Conservation (phyloP, 805 yeast species). For the Candida gorgasii region DNA sequence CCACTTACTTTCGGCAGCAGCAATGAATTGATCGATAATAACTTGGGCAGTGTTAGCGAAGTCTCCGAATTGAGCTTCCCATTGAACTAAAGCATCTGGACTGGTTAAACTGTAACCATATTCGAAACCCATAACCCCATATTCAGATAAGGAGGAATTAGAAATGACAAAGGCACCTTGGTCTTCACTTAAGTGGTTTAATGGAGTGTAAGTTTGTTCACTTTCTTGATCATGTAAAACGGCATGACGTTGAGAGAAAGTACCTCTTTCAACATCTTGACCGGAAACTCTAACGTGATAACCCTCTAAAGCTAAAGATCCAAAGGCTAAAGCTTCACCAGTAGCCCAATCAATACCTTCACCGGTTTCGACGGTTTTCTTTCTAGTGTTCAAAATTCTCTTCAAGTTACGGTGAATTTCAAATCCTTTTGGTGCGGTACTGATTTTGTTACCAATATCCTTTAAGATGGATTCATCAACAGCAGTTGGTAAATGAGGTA, state of each 20-base stretch:
- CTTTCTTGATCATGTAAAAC: slow-evolving; percentile 94
- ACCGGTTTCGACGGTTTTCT: slow-evolving; percentile 84
- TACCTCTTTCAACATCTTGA: slow-evolving; percentile 99
- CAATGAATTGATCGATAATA: slow-evolving; percentile 91
- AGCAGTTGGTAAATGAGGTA: slow-evolving; percentile 96
- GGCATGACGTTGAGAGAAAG: slow-evolving; percentile 99
- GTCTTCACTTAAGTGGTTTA: slow-evolving; percentile 71
- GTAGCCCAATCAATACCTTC: slow-evolving; percentile 99
- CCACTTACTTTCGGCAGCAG: slow-evolving; percentile 98
- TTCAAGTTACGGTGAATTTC: slow-evolving; percentile 93
- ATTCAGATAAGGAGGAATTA: slow-evolving; percentile 95
- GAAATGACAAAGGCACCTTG: slow-evolving; percentile 87
- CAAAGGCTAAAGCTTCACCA: slow-evolving; percentile 98
- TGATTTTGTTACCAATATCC: slow-evolving; percentile 74
- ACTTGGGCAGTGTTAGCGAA: slow-evolving; percentile 99
- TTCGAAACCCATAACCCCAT: slow-evolving; percentile 99
- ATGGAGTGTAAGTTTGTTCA: slow-evolving; percentile 82
- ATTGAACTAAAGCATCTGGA: slow-evolving; percentile 94
- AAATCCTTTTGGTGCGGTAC: slow-evolving; percentile 85
- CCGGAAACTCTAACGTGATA: slow-evolving; percentile 97
- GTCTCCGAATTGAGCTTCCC: slow-evolving; percentile 99
- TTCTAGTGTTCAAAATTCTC: slow-evolving; percentile 87
- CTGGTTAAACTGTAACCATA: slow-evolving; percentile 97
- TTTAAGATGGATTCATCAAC: slow-evolving; percentile 70
- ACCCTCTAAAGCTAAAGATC: slow-evolving; percentile 89